These are phyloP conservation scores for Arthroderma uncinatum DNA, from an alignment of 2,329 filamentous ascomycete genomes.

Conservation along the genomic window DNA sequence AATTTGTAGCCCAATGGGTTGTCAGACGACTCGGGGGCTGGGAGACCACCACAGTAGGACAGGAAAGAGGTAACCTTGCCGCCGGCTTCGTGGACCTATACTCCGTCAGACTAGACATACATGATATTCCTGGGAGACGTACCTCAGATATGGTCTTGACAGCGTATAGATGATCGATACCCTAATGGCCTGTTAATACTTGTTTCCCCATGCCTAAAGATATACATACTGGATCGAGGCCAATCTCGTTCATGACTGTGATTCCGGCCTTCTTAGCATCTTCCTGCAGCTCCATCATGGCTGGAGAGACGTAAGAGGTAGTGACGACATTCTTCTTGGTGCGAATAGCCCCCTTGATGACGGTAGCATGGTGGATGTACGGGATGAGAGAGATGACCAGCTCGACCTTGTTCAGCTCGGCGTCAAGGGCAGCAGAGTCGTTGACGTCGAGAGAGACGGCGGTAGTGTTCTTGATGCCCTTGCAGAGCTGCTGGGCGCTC, in stretches of 20 bases:
- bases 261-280: conserved; percentile 81
- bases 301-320: conserved; percentile 82
- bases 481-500: conserved; percentile 61
- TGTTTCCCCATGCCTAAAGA: too few relatives aligned
- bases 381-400: conserved; percentile 76
- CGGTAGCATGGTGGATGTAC: conserved; percentile 76
- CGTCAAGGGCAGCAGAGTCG: conserved; percentile 64
- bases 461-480: conserved; percentile 58
- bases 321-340: conserved; percentile 95
- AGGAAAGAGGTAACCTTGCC: conserved; percentile 77
- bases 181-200: conserved; percentile 14
- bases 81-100: conserved; percentile 72
- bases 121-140: not conserved
- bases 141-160: conserved; percentile 63
- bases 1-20: conserved; percentile 95
- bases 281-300: conserved; percentile 80
- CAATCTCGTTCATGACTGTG: conserved; percentile 96
- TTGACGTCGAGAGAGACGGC: conserved; percentile 78
- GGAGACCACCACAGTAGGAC: conserved; percentile 73
- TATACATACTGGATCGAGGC: conserved; percentile 39
- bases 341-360: conserved; percentile 88
- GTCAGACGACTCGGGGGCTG: conserved; percentile 57
- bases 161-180: conserved; percentile 52
- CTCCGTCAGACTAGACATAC: not conserved
- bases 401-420: conserved; percentile 67